Base-by-base conservation (phyloP, 805 yeast species). In the Wickerhamomyces ciferrii region DNA sequence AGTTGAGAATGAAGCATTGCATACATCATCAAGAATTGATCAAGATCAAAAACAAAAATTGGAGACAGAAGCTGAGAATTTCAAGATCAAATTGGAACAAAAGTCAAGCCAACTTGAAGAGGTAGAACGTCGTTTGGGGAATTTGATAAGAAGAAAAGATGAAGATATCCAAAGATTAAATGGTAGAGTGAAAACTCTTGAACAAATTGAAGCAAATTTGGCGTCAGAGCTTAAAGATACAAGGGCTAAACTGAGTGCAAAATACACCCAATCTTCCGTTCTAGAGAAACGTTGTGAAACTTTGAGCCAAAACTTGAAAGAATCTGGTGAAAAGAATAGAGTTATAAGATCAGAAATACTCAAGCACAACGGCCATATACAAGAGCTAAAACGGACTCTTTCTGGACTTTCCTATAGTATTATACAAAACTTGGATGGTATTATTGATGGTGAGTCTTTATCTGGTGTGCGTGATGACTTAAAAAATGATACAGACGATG, bases 361-460 rank as follows among this genome's bases (percentile, higher is more conserved):
- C 29, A 36, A 43, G 11, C 45, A n/a, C 23, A 42, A 49, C 2
- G 44, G 43, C 6, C 24, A 41, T 14, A 45, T 46, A 17, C 51
- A 49, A 19, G 53, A 51, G 25, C 25, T 53, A 11, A 48, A 49
- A 27, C 39, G 52, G 17, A 34, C 45, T 11, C 29, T 52, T 18
- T 19, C 41, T 7, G 43, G 41, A 10, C 39, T 51, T 5, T 44
- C 44, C 5, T 38, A 43, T 8, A 34, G 27, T 15, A 24, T 53
- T 13, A 21, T 54, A 2, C 38, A 42, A 23, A 47, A 47, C 9
- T 46, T 55, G 23, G 53, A 50, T 15, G 55, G 54, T 2, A 45
- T 55, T 5, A 52, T 55, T 25, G 59, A 55, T 29, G 44, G 41
- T 1, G 32, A 13, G 0, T 55, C 59, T 4, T 37, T 55, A 11